phyloP scores from a whole-genome alignment of 768 basidiomycete genomes.

The Lactarius hatsudake region DNA sequence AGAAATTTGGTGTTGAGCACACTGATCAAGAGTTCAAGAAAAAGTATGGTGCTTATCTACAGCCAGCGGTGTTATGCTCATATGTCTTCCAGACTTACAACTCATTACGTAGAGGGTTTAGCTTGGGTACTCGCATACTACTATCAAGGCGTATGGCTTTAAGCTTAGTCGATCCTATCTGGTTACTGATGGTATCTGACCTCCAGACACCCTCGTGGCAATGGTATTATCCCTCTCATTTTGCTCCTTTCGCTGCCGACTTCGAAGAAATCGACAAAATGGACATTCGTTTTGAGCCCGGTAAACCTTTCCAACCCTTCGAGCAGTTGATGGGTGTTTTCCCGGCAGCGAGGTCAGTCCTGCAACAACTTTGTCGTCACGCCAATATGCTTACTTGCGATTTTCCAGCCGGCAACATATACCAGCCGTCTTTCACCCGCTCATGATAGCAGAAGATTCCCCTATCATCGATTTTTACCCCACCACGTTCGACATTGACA shows the following conservation, averaged over 20 bases:
- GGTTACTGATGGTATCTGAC: slow-evolving; percentile 26
- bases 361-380: neutral
- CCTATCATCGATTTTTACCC: slow-evolving; percentile 98
- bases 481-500: slow-evolving; percentile 87
- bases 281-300: slow-evolving; percentile 74
- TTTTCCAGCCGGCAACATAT: slow-evolving; percentile 79
- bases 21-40: slow-evolving; percentile 71
- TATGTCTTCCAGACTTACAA: slow-evolving; percentile 56
- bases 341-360: slow-evolving; percentile 78
- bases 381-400: slow-evolving; percentile 10
- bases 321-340: slow-evolving; percentile 99
- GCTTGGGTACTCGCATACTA: slow-evolving; percentile 97
- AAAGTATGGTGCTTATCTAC: slow-evolving; percentile 45
- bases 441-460: slow-evolving; percentile 86
- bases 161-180: neutral
- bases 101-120: slow-evolving; percentile 88
- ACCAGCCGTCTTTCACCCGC: slow-evolving; percentile 75
- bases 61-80: slow-evolving; percentile 14
- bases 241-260: slow-evolving; percentile 96
- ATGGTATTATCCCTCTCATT: slow-evolving; percentile 99
- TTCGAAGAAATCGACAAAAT: slow-evolving; percentile 77
- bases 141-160: slow-evolving; percentile 83
- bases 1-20: slow-evolving; percentile 81
- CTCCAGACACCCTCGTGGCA: slow-evolving; percentile 88
- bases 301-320: slow-evolving; percentile 92